Evolutionary conservation across 2,329 filamentous ascomycete genomes (phyloP), one percentile per base, ranked within the genome.

Genomic region (Fusarium incarnatum): DNA sequence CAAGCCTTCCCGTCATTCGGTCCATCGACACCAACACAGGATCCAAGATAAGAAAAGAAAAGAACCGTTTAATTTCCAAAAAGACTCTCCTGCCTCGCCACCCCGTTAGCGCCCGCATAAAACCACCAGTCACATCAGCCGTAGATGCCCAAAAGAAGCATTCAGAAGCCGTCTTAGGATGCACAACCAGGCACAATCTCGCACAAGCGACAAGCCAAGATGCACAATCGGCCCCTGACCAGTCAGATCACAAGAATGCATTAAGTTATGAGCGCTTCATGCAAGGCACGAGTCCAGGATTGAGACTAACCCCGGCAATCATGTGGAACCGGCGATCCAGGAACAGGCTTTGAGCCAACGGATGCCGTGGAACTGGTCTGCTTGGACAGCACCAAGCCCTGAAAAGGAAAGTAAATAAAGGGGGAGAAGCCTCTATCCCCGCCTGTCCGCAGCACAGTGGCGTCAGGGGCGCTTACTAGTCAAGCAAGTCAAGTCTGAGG

Each of bases 341-440:
- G 25, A 50, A 46, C 37, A 58, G 18, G 46, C 25, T 45, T 18
- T 22, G 32, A 48, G 55, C 68, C 68, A 71, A 70, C 64, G 47
- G 47, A 60, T 54, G 64, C 44, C 44, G 55, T 61, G 41, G 50
- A 71, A 64, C 50, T 28, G 67, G 53, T 52, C 49, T 56, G 25
- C 57, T 59, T 37, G 28, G 40, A 68, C 54, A 46, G 55, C 53
- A 34, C 56, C 50, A 63, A 34, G 56, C 56, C 50, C 67, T 61
- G 40, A 57, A 57, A 40, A 58, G 68, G 68, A 69, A 71, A 71
- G 68, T 65, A 70, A 68, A 70, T 68, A 70, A 71, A 71, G 68
- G 68, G 63, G 60, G 50, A 44, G 49, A 59, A 60, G 54, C 23
- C 20, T 47, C 34, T 37, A 25, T 62, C 64, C 59, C 68, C 67